Evolutionary conservation across 1,284 basidiomycete species (phyloP).

Genomic region (Trametes polyzona): DNA sequence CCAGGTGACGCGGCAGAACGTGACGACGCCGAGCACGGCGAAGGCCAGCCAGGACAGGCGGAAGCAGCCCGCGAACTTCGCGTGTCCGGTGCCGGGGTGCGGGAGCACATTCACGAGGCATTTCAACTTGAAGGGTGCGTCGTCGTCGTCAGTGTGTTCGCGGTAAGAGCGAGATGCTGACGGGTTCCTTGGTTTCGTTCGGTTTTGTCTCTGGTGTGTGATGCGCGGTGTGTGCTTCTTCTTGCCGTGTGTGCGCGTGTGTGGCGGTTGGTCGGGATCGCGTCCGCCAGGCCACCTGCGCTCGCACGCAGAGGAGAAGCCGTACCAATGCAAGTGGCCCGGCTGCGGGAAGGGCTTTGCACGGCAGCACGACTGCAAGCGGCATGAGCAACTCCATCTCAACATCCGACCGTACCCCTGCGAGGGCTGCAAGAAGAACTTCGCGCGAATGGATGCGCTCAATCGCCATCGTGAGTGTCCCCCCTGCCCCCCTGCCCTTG

Average conservation of each 20-base stretch:
- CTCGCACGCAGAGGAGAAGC: conserved; percentile 84
- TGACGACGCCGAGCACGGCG: conserved; percentile 75
- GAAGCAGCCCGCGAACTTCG: conserved; percentile 75
- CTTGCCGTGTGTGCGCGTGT: neutral
- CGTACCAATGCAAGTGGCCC: conserved; percentile 85
- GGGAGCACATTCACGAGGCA: conserved; percentile 83
- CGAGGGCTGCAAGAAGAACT: conserved; percentile 78
- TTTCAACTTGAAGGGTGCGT: conserved; percentile 78
- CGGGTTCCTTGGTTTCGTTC: conserved; percentile 4
- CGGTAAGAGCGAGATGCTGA: conserved; percentile 18
- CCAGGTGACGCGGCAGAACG: conserved; percentile 52
- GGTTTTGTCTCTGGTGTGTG: neutral
- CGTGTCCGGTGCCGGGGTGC: conserved; percentile 77
- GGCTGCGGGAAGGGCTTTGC: conserved; percentile 85
- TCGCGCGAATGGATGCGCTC: conserved; percentile 79
- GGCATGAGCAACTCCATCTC: conserved; percentile 80
- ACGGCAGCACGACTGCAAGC: conserved; percentile 84
- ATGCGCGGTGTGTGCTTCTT: neutral
- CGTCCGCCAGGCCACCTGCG: conserved; percentile 66
- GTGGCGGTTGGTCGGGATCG: conserved; percentile 10
- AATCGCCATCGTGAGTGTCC: conserved; percentile 71
- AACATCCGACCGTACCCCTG: conserved; percentile 79
- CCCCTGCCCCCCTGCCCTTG: neutral
- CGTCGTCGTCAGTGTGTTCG: conserved; percentile 12
- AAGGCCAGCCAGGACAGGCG: conserved; percentile 73